Evolutionary conservation across 805 yeast species (phyloP), one percentile per base, ranked within the genome.

Genomic region (Wickerhamomyces chambardii): DNA sequence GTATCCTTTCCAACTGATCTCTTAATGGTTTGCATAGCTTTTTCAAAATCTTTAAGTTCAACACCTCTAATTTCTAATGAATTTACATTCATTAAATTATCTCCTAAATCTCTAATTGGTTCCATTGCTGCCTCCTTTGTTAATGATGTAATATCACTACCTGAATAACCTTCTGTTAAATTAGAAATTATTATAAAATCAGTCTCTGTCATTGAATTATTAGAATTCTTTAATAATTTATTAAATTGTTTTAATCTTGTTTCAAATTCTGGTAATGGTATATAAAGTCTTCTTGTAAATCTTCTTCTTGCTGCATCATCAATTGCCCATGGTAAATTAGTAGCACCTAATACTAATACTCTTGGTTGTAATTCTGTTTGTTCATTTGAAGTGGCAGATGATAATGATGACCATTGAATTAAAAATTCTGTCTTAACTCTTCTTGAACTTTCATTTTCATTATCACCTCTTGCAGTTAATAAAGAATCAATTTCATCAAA

Each of bases 51-150:
- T 8, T 62, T 62, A 33, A 86, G 58, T 17, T 68, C 65, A 34
- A 92, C 74, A 0, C 95, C 79, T 36, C 97, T 64, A 36, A 90
- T 87, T 39, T 75, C 76, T 36, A 81, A 84, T 26, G 85, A 77
- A 2, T 84, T 67, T 0, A 76, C 71, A 29, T 66, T 61, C 43
- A 90, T 64, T 36, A 90, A 68, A 31, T 80, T 77, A 39, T 90
- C 97, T 2, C 97, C 97, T 17, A 90, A 61, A 29, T 86, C 81
- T 43, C 98, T 68, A 27, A 92, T 63, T 2, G 98, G 97, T 2
- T 96, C 96, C 97, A 90, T 89, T 1, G 98, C 97, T 3, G 96
- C 94, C 55, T 90, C 97, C 57, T 89, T 92, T 2, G 97, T 95
- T 40, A 90, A 59, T 1, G 95, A 89, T 0, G 97, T 87, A 30